Evolutionary conservation across 2,329 filamentous ascomycete species (phyloP).

Genomic region (Fusarium cyanostomum): DNA sequence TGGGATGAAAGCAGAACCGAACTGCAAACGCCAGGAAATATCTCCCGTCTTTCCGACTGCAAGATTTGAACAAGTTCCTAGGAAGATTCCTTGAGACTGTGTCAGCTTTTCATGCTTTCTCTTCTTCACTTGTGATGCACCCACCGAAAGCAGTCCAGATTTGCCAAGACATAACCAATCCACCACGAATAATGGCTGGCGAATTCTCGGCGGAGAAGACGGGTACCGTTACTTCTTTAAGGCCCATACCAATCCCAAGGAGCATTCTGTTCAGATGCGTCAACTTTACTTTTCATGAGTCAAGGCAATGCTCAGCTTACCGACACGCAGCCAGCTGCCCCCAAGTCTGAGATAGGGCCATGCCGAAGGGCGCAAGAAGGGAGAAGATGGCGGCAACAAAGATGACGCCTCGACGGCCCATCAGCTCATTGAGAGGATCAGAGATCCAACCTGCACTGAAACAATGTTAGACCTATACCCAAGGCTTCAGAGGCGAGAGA

Average conservation of each 20-base stretch:
- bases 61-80: slow-evolving; percentile 73
- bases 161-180: slow-evolving; percentile 65
- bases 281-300: too few species aligned
- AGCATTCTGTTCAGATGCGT: slow-evolving; percentile 48
- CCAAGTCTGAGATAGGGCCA: slow-evolving; percentile 68
- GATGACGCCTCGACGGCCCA: slow-evolving; percentile 71
- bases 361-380: slow-evolving; percentile 68
- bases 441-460: slow-evolving; percentile 67
- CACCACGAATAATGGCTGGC: slow-evolving; percentile 62
- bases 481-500: neutral
- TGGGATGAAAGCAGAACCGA: slow-evolving; percentile 72
- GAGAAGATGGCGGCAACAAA: slow-evolving; percentile 71
- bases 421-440: slow-evolving; percentile 66
- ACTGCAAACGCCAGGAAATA: slow-evolving; percentile 70
- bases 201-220: slow-evolving; percentile 64
- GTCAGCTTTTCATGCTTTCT: neutral
- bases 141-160: slow-evolving; percentile 62
- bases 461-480: neutral
- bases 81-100: slow-evolving; percentile 60
- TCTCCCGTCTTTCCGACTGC: slow-evolving; percentile 67
- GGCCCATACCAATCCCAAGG: slow-evolving; percentile 69
- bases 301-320: slow-evolving; percentile 42
- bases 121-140: neutral
- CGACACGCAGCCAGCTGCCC: slow-evolving; percentile 64
- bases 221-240: slow-evolving; percentile 60